A percentile compares a stretch with the other conserved stretches of the same genome.
phyloP scores from a whole-genome alignment of 768 basidiomycete species.

The Lactarius tabidus region DNA sequence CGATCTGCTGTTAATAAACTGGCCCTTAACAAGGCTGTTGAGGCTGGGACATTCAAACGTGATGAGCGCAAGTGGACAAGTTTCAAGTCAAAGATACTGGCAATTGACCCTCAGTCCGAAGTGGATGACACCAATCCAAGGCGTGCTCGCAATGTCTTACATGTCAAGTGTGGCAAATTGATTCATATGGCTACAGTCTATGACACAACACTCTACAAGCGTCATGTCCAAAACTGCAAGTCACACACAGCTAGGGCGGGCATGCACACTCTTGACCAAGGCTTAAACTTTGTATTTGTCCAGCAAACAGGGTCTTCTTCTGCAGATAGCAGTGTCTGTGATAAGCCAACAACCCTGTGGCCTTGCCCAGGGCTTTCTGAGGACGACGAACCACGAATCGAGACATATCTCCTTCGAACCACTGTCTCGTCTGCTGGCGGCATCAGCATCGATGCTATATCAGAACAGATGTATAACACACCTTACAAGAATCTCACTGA shows the following conservation, averaged over 20 bases:
- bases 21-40: neutral
- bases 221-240: neutral
- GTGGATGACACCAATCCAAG: neutral
- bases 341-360: neutral
- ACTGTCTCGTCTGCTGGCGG: neutral
- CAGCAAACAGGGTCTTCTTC: neutral
- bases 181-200: neutral
- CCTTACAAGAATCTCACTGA: neutral
- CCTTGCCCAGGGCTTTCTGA: neutral
- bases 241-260: neutral
- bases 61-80: neutral
- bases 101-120: neutral
- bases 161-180: neutral
- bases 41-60: neutral
- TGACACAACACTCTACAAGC: neutral
- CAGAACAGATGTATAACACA: neutral
- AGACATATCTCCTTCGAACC: neutral
- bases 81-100: neutral
- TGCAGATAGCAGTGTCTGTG: neutral
- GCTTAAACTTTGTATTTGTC: neutral
- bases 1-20: too few species aligned
- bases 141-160: neutral
- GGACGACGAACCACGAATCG: neutral
- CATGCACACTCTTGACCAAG: neutral
- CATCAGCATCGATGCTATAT: neutral